phyloP scores from a whole-genome alignment of 345 rosid species.

The Conringia planisiliqua region DNA sequence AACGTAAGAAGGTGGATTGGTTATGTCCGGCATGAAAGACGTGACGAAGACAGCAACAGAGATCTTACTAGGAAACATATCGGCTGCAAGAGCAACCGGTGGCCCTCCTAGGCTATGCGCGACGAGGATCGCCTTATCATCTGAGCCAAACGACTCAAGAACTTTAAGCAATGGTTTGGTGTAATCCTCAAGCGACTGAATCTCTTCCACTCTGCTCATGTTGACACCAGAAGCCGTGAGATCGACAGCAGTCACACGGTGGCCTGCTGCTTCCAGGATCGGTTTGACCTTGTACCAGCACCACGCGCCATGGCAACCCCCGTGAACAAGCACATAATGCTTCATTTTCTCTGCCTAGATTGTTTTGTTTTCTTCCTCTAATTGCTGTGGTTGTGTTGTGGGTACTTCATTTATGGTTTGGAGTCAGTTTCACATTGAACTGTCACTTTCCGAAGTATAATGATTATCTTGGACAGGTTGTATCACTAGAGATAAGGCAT shows the following conservation, averaged over 20 bases:
- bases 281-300: constrained; percentile 66
- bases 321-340: constrained; percentile 46
- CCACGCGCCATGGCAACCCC: constrained; percentile 58
- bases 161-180: constrained; percentile 46
- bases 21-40: constrained; percentile 31
- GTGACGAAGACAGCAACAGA: constrained; percentile 28
- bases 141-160: constrained; percentile 34
- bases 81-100: constrained; percentile 42
- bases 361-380: not conserved
- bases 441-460: not conserved
- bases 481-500: not conserved
- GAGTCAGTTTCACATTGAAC: not conserved
- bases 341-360: constrained; percentile 1
- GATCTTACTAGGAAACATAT: constrained; percentile 36
- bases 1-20: constrained; percentile 25
- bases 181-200: constrained; percentile 37
- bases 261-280: constrained; percentile 40
- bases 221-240: constrained; percentile 52
- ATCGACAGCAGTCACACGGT: constrained; percentile 49
- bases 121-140: constrained; percentile 49
- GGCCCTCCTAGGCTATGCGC: constrained; percentile 68
- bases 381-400: not conserved
- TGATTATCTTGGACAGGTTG: not conserved
- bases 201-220: constrained; percentile 40
- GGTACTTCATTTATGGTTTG: not conserved